Evolutionary conservation across 1,284 basidiomycete species (phyloP), one percentile per base, ranked within the genome.

Genomic region (Trichosporon coremiiforme): DNA sequence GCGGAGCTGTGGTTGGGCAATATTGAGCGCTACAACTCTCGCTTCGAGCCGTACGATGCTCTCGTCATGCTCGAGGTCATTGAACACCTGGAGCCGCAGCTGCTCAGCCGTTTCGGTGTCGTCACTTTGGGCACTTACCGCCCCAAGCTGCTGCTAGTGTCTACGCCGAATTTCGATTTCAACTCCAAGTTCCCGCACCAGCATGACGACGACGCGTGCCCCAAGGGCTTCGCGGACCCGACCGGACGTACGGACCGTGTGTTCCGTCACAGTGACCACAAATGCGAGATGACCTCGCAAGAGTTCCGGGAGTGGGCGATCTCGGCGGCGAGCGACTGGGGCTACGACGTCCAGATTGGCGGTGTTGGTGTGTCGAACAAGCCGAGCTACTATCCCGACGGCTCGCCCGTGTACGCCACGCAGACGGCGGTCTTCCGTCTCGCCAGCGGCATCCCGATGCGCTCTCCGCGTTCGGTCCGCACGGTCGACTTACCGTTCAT

Each of bases 61-160:
- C 91, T 97, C 73, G 88, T 94, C 29, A 89, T 90, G 20, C 90
- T 89, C 6, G 95, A 98, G 86, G 91, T 97, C 89, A 91, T 98
- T 77, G 95, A 98, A 82, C 95, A 98, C 78, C 85, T 98, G 68
- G 86, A 89, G 12, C 87, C 89, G 1, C 80, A 87, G 15, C 83
- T 91, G 10, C 86, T 97, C n/a, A 85, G 87, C 6, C 85, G 87
- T n/a, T 94, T 95, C 76, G 90, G 90, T 3, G 91, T 92, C 12
- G 85, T 91, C 67, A 85, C 96, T 8, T 87, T 98, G 47, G 94
- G 94, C 0, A 86, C 89, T 17, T 98, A 97, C 78, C 88, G 90
- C 66, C 95, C 95, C 0, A 86, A 87, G 45, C 78, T 91, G 65
- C 85, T 96, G 53, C 86, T 98, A 47, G 82, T 98, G 74, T 96